phyloP scores from a whole-genome alignment of 2,329 filamentous ascomycete genomes.

The Aspergillus costaricaensis region DNA sequence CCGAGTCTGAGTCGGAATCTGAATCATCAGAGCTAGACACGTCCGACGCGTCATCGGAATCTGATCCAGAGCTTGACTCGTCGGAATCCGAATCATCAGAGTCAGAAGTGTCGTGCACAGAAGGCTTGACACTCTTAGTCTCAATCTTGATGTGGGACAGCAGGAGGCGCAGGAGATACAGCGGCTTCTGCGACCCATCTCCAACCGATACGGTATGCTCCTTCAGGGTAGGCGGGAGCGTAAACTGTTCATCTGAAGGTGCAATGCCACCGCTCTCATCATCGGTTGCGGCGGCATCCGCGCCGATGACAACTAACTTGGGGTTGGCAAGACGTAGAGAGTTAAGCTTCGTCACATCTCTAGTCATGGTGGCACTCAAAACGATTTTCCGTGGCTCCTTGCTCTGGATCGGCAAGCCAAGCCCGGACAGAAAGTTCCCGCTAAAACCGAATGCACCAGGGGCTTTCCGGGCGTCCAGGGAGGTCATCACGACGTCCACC shows the following conservation, averaged over 20 bases:
- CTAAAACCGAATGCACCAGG: conserved; percentile 49
- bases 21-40: conserved; percentile 29
- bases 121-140: conserved; percentile 11
- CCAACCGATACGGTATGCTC: conserved; percentile 70
- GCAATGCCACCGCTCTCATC: conserved; percentile 24
- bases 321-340: conserved; percentile 73
- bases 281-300: conserved; percentile 30
- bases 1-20: conserved; percentile 27
- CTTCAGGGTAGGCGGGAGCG: conserved; percentile 63
- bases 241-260: conserved; percentile 45
- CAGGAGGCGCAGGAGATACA: conserved; percentile 81
- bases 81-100: conserved; percentile 41
- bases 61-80: conserved; percentile 34
- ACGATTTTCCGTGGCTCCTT: conserved; percentile 72
- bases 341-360: conserved; percentile 77
- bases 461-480: conserved; percentile 57
- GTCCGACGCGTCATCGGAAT: conserved; percentile 35
- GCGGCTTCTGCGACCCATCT: conserved; percentile 71
- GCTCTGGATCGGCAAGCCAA: conserved; percentile 42
- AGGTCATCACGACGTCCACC: conserved; percentile 69
- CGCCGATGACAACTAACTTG: conserved; percentile 73
- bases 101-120: conserved; percentile 17
- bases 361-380: conserved; percentile 88
- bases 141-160: conserved; percentile 41
- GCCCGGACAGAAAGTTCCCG: conserved; percentile 34